Conservation (phyloP, 768 basidiomycete genomes). For the Tylopilus intermedius region DNA sequence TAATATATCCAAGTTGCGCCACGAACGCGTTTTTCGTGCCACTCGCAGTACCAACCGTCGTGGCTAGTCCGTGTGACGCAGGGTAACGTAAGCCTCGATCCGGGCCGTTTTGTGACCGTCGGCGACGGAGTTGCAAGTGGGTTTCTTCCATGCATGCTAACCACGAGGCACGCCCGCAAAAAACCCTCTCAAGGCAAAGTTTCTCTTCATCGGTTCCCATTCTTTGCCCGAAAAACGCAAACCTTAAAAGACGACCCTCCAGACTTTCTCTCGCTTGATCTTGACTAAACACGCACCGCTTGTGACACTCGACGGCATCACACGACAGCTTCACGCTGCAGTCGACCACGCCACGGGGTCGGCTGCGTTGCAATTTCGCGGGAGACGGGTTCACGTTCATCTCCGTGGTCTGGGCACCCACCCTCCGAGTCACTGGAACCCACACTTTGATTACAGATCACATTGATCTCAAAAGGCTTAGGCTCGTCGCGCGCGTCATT, state of each 20-base stretch:
- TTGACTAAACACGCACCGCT: too few relatives aligned
- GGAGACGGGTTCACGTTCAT: constrained; percentile 10
- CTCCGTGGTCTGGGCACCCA: constrained; percentile 6
- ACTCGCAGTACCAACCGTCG: background rate
- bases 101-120: background rate
- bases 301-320: background rate
- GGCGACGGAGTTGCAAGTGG: background rate
- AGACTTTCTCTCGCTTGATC: too few relatives aligned
- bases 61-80: background rate
- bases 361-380: background rate
- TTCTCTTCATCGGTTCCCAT: background rate
- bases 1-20: too few relatives aligned
- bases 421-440: background rate
- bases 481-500: background rate
- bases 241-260: too few relatives aligned
- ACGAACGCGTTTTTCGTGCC: background rate
- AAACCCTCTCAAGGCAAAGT: background rate
- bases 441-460: background rate
- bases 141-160: background rate
- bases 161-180: background rate
- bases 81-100: background rate
- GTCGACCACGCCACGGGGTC: background rate
- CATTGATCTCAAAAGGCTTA: background rate
- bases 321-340: background rate
- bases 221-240: too few relatives aligned